Evolutionary conservation across 805 yeast species (phyloP), one percentile per base, ranked within the genome.

Genomic region (Hanseniaspora jakobsenii): DNA sequence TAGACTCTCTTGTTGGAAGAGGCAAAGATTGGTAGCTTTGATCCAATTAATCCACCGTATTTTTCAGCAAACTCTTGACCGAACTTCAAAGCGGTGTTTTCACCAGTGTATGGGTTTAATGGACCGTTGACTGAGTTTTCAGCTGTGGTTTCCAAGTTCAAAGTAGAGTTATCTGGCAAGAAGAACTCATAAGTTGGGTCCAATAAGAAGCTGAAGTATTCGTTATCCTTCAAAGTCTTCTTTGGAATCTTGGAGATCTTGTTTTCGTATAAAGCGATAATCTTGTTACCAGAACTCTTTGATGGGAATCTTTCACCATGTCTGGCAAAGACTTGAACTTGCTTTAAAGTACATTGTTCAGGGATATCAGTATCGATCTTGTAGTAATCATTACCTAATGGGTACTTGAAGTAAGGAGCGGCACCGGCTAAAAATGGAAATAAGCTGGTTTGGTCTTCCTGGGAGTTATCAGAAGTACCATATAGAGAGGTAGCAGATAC

Each of bases 261-360:
- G 13, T 16, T 34, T 14, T 40, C 26, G 34, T 32, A 40, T n/a
- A 40, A 28, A 14, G 17, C 12, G 9, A 40, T 32, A 2, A 40
- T 6, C 16, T 40, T 26, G 5, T 32, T 32, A 19, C 56, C 62
- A 3, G 67, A 62, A n/a, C 65, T 61, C 2, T 52, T 58, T 3
- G 81, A 70, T 3, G 84, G 85, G 54, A 67, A 81, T 51, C 94
- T 66, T 58, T 82, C 91, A 17, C 89, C 93, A 55, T 84, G 93
- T 55, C 94, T 71, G 52, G 77, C 75, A 41, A 80, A 61, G 18
- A 81, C 61, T 51, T 79, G 85, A 8, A 80, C 83, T 58, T 81
- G 89, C 52, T 73, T 73, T 45, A 77, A 64, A 5, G 59, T 53
- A 58, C 82, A 77, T 36, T 64, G 64, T 7, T 58, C 63, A 22